A percentile compares a stretch with the other conserved stretches of the same genome.
Evolutionary conservation across 768 basidiomycete genomes (phyloP).

Genomic region (Tephrocybe sp.): DNA sequence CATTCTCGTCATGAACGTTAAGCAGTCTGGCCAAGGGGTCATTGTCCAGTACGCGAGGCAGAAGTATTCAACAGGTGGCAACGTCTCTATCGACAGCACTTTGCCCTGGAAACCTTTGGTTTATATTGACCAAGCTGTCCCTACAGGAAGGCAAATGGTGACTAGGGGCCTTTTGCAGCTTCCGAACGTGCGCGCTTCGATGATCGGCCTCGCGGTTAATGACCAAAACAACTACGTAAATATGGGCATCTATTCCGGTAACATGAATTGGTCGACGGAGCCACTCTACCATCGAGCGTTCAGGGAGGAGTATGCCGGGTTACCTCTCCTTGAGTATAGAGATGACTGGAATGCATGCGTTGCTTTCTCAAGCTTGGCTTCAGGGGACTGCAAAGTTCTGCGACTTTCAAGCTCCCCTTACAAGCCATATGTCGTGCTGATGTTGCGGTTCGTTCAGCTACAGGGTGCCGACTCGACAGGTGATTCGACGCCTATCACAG

Average conservation of each 20-base stretch:
- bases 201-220: not conserved
- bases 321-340: not conserved
- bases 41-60: not conserved
- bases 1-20: not conserved
- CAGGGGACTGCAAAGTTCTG: not conserved
- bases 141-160: not conserved
- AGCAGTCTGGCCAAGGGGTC: not conserved
- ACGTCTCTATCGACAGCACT: not conserved
- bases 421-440: not conserved
- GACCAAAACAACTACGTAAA: not conserved
- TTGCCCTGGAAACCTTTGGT: not conserved
- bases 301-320: not conserved
- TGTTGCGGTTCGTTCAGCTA: not conserved
- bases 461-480: not conserved
- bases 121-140: not conserved
- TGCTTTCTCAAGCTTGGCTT: not conserved
- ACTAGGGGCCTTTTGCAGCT: not conserved
- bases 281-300: not conserved
- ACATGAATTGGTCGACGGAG: not conserved
- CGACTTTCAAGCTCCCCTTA: not conserved
- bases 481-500: not conserved
- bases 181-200: not conserved
- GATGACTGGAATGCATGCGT: not conserved
- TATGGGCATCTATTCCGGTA: not conserved
- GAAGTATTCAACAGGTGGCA: not conserved